Evolutionary conservation across 2,329 filamentous ascomycete species (phyloP).

Genomic region (Cercospora sesami): DNA sequence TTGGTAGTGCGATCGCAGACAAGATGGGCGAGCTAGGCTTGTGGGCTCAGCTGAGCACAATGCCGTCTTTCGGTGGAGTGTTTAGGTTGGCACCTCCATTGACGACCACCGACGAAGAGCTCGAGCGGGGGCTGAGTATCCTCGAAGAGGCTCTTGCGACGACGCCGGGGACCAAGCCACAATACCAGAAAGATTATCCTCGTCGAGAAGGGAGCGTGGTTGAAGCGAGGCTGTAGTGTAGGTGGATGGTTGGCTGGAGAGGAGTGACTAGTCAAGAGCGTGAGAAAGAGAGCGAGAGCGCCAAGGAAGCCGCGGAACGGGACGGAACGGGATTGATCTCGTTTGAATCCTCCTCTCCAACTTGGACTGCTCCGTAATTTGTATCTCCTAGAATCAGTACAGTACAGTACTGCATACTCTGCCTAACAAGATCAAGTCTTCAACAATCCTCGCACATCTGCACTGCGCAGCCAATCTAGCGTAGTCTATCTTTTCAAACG

Average conservation of each 20-base stretch:
- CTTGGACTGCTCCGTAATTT: too few relatives aligned
- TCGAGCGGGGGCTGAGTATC: constrained; percentile 54
- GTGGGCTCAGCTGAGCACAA: constrained; percentile 34
- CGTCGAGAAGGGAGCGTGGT: neutral
- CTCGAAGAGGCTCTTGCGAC: constrained; percentile 58
- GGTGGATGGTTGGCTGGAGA: neutral
- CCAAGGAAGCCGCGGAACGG: neutral
- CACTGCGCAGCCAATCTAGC: neutral
- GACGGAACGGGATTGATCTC: neutral
- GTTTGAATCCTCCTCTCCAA: neutral
- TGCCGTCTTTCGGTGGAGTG: constrained; percentile 35
- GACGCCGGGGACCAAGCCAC: constrained; percentile 47
- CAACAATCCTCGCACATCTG: neutral
- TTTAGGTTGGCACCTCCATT: constrained; percentile 37
- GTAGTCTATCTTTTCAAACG: neutral
- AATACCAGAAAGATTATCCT: constrained; percentile 24
- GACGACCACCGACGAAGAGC: constrained; percentile 34
- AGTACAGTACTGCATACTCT: too few relatives aligned
- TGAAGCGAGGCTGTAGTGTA: constrained; percentile 12
- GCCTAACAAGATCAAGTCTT: neutral
- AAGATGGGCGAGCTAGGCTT: constrained; percentile 32
- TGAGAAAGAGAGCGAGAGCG: neutral
- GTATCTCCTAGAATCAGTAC: too few relatives aligned
- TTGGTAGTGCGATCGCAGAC: constrained; percentile 30
- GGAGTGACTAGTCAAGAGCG: neutral